Evolutionary conservation across 73 alveolate genomes (phyloP), one percentile per base, ranked within the genome.

Genomic region (Paramecium pentaurelia): DNA sequence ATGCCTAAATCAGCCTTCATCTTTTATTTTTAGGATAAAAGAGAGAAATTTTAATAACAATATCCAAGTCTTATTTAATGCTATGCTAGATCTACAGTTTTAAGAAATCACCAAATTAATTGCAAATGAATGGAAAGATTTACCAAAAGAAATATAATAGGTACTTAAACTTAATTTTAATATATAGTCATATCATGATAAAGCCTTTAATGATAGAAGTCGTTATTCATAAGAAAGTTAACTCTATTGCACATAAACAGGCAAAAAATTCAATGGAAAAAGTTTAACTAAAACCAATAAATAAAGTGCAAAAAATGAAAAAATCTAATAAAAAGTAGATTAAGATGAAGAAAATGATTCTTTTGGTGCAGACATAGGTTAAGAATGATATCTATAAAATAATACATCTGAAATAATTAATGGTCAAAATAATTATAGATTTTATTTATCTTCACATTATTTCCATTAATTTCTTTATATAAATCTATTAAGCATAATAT

Each of bases 1-100:
- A 89, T 71, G 75, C 94, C 94, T n/a, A 71, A 77, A 71, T 71
- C 94, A 40, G 94, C 94, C 20, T 89, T 71, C 51, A 89, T 89
- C 37, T 89, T 71, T 37, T 89, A 89, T 58, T 89, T 89, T 54
- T 47, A 89, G 32, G 88, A 89, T 27, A 77, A 83, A 38, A 89
- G 58, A 73, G 94, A 89, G 83, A 89, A 89, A 89, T 89, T 89
- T 54, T 28, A 37, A 34, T 36, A 70, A 28, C 60, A 89, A 89
- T 89, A 89, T 73, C 94, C 94, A 47, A 89, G 91, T 80, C 30
- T 28, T 27, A 20, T 80, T 10, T 80, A 9, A 45, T 80, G 75
- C 36, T 36, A 22, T 38, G 0, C 7, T 80, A 80, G 91, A 70
- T 54, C 58, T 89, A n/a, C 71, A 83, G 28, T 71, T 89, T 73